Evolutionary conservation across 805 yeast species (phyloP), one percentile per base, ranked within the genome.

Genomic region (Wickerhamiella qilinensis): DNA sequence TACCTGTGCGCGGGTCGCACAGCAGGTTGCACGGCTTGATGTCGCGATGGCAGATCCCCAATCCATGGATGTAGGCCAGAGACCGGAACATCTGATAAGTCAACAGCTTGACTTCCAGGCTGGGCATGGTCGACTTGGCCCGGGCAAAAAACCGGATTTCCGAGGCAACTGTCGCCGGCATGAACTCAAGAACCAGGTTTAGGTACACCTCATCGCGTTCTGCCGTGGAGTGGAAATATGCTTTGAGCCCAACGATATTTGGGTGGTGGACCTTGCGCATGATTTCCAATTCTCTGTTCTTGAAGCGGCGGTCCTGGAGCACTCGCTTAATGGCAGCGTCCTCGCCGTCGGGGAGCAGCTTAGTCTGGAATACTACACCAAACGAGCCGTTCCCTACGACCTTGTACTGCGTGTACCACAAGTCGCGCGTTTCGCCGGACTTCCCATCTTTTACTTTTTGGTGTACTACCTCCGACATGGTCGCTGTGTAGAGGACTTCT

Each of bases 361-460:
- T 75, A 5, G 94, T 84, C 48, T 83, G 91, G 56, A 84, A 85
- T n/a, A 91, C 98, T 25, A 85, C 86, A 2, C 98, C 98, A 63
- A 91, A 91, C n/a, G 97, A 86, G 9, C 98, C 98, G 59, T 83
- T 93, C n/a, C 98, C 98, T 31, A 88, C 91, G 69, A 86, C 85
- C 48, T 82, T 79, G 30, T 82, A 72, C 51, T 78, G 84, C 15
- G 86, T 78, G 61, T 82, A 84, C 36, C 76, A 73, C 40, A 88
- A 70, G 37, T 71, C 69, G 37, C 66, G 64, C 22, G 64, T 51
- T 45, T 73, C 74, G 39, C 80, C 84, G 7, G 77, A 71, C 52
- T 68, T 75, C 31, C 88, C 86, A 49, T 78, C 78, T 48, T 69
- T 71, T 42, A 76, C 91, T 39, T 67, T 71, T 55, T 79, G 85